These are phyloP conservation scores for Termitomyces titanicus DNA, from an alignment of 768 basidiomycete genomes.

Conservation along the genomic window DNA sequence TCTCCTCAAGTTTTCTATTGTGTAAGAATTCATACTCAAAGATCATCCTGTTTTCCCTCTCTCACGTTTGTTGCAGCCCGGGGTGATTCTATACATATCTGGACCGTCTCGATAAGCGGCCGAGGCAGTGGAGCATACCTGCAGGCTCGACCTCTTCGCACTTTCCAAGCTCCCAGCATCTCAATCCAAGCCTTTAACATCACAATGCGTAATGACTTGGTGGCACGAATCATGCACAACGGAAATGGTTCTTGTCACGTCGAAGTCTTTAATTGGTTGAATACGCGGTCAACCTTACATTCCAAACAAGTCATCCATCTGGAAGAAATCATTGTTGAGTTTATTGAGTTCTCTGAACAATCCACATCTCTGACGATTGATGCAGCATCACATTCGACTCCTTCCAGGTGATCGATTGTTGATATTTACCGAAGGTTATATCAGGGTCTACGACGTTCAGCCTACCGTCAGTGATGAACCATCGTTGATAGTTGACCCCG, in stretches of 20 bases:
- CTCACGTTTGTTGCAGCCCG: neutral
- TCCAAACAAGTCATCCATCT: neutral
- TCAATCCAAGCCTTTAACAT: neutral
- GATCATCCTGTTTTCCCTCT: neutral
- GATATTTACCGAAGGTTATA: neutral
- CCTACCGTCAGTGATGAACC: neutral
- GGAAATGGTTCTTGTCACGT: neutral
- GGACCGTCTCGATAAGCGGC: neutral
- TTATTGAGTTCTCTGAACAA: neutral
- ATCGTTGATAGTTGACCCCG: neutral
- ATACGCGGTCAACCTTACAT: neutral
- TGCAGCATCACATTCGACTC: slow-evolving; percentile 3
- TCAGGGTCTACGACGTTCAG: neutral
- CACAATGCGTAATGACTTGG: neutral
- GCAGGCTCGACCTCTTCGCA: neutral
- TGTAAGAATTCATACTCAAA: neutral
- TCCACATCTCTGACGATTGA: neutral
- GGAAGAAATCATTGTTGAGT: neutral
- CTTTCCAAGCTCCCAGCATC: slow-evolving; percentile 2
- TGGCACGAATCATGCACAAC: slow-evolving; percentile 1
- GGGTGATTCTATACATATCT: slow-evolving; percentile 4
- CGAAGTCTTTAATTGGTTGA: slow-evolving; percentile 5
- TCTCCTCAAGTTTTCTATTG: neutral
- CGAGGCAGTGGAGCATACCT: slow-evolving; percentile 4
- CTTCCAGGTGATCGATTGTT: slow-evolving; percentile 3